Percentiles rank a stretch among this genome's conserved stretches.
Conservation (phyloP, 441 rosid species). For the Corymbia calophylla region DNA sequence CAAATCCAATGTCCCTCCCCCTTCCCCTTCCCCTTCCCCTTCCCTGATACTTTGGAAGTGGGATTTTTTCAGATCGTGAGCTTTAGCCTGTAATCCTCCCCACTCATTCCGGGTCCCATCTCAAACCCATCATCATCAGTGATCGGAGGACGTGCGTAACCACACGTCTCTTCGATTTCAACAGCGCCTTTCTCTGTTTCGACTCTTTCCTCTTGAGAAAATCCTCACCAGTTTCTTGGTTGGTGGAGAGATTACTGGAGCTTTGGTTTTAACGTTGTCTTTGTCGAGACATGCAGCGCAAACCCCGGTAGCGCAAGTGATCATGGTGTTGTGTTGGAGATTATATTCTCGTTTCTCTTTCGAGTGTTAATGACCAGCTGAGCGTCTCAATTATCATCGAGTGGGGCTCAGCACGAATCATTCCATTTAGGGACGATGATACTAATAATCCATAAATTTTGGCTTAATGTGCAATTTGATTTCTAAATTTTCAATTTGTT, state of each 20-base stretch:
- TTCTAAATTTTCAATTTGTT: too few relatives aligned
- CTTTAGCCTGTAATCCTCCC: background rate
- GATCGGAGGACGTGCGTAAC: background rate
- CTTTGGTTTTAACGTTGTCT: background rate
- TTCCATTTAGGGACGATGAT: background rate
- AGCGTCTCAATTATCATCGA: background rate
- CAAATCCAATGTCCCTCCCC: background rate
- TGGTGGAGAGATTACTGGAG: background rate
- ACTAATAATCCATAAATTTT: too few relatives aligned
- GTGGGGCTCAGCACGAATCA: background rate
- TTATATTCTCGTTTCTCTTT: background rate
- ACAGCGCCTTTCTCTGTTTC: background rate
- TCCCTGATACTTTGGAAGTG: background rate
- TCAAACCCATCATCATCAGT: background rate
- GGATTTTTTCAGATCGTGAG: background rate
- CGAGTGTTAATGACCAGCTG: background rate
- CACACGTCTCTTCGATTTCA: background rate
- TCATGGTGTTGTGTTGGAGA: background rate
- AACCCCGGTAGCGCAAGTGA: background rate
- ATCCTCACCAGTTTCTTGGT: background rate
- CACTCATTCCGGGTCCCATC: background rate
- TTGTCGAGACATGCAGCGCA: background rate
- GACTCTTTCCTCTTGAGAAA: background rate
- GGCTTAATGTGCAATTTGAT: too few relatives aligned
- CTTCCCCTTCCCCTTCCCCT: too few relatives aligned